Evolutionary conservation across 495 filamentous ascomycete species (phyloP).

Genomic region (Neurospora sp.): DNA sequence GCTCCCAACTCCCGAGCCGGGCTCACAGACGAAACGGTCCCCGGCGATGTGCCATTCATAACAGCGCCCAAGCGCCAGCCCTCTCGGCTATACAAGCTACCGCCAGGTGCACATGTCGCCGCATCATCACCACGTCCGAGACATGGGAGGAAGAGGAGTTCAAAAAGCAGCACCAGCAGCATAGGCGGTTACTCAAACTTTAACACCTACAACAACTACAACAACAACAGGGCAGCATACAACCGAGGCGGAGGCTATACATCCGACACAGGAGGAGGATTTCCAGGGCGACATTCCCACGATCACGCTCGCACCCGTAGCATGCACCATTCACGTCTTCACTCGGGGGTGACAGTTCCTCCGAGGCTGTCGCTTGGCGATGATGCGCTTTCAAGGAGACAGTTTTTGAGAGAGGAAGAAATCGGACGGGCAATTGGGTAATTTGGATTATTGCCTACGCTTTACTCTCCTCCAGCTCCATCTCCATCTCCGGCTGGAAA

Average conservation of each 20-base stretch:
- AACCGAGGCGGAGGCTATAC: neutral
- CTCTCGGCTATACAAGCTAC: conserved; percentile 34
- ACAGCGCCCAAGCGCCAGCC: conserved; percentile 27
- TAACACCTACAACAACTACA: conserved; percentile 6
- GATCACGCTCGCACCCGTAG: conserved; percentile 4
- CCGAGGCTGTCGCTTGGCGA: conserved; percentile 30
- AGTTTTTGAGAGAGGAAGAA: conserved; percentile 25
- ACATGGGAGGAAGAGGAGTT: conserved; percentile 26
- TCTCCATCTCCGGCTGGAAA: neutral
- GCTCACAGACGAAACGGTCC: conserved; percentile 39
- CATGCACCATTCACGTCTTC: conserved; percentile 23
- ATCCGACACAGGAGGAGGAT: conserved; percentile 6
- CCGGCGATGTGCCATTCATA: conserved; percentile 38
- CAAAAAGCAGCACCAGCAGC: conserved; percentile 33
- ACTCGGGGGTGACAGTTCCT: conserved; percentile 32
- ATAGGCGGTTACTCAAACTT: conserved; percentile 22
- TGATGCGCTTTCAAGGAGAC: conserved; percentile 26
- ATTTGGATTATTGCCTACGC: neutral
- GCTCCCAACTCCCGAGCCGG: conserved; percentile 39
- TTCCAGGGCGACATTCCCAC: conserved; percentile 18
- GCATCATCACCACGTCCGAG: conserved; percentile 16
- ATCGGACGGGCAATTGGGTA: conserved; percentile 38
- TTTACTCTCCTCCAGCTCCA: neutral
- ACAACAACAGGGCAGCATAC: neutral
- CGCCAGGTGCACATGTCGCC: conserved; percentile 8